These are phyloP conservation scores for Chondrus crispus DNA, from an alignment of 23 red algal species.

Conservation along the genomic window DNA sequence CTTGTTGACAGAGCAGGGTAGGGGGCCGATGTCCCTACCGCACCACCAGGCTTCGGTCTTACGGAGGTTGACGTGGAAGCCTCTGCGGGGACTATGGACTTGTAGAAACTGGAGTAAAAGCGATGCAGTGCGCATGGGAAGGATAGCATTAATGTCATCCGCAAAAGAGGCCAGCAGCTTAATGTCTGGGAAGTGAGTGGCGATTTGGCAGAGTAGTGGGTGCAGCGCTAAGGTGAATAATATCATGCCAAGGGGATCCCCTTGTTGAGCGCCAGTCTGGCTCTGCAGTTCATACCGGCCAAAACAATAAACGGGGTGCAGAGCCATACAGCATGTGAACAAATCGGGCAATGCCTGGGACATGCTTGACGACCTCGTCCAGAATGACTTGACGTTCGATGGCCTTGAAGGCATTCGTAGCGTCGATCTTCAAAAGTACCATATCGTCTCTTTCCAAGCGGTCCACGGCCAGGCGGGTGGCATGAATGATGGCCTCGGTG, in stretches of 20 bases:
- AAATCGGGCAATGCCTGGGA: neutral
- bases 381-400: neutral
- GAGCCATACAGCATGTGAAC: neutral
- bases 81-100: neutral
- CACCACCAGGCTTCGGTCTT: neutral
- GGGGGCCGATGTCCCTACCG: neutral
- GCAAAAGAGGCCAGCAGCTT: neutral
- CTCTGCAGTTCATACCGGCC: neutral
- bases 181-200: neutral
- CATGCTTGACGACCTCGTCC: neutral
- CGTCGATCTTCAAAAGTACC: neutral
- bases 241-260: neutral
- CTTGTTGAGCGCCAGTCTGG: slow-evolving; percentile 2
- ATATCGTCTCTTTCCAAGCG: neutral
- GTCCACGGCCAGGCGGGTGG: neutral
- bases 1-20: neutral
- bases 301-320: neutral
- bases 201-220: neutral
- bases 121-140: neutral
- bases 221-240: neutral
- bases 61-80: neutral
- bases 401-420: neutral
- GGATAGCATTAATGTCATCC: neutral
- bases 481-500: neutral
- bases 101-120: neutral